A percentile compares a stretch with the other conserved stretches of the same genome.
Conservation (phyloP, 2,329 filamentous ascomycete genomes). For the Diaporthe vexans region DNA sequence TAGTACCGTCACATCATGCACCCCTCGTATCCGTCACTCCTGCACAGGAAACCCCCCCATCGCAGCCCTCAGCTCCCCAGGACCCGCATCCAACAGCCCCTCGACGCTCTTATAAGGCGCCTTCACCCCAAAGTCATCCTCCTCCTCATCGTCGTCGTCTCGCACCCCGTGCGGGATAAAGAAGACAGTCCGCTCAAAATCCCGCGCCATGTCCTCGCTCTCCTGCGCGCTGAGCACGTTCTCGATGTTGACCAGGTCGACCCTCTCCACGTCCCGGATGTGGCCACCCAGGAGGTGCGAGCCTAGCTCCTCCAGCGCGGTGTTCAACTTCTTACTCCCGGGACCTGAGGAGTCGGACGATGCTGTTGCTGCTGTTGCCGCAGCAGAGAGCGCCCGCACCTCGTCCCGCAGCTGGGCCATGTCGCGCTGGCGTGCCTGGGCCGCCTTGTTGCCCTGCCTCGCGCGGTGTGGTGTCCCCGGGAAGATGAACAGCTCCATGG, state of each 20-base stretch:
- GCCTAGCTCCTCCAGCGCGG: neutral
- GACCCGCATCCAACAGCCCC: conserved; percentile 15
- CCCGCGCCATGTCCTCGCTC: conserved; percentile 35
- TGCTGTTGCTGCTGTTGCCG: too few species aligned
- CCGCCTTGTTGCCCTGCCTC: conserved; percentile 24
- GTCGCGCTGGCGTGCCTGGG: conserved; percentile 18
- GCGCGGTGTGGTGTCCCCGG: conserved; percentile 34
- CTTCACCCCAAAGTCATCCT: neutral
- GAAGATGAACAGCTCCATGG: conserved; percentile 38
- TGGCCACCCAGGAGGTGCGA: conserved; percentile 24
- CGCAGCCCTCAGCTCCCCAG: conserved; percentile 9
- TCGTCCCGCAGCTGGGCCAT: neutral
- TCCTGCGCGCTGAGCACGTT: conserved; percentile 28
- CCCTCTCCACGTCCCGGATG: conserved; percentile 31
- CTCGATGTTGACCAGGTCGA: conserved; percentile 38
- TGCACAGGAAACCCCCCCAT: neutral
- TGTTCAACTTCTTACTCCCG: too few species aligned
- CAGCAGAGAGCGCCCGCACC: neutral
- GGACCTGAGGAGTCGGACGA: too few species aligned
- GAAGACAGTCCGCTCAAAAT: conserved; percentile 24
- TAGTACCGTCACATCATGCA: neutral
- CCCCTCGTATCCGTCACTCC: neutral
- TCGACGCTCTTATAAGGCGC: conserved; percentile 27
- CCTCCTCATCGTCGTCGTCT: neutral
- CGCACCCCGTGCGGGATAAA: conserved; percentile 31